Percentiles rank a stretch among this genome's conserved stretches.
These are phyloP conservation scores for Dendrobium nobile DNA, from an alignment of 106 monocot genomes.

Conservation along the genomic window DNA sequence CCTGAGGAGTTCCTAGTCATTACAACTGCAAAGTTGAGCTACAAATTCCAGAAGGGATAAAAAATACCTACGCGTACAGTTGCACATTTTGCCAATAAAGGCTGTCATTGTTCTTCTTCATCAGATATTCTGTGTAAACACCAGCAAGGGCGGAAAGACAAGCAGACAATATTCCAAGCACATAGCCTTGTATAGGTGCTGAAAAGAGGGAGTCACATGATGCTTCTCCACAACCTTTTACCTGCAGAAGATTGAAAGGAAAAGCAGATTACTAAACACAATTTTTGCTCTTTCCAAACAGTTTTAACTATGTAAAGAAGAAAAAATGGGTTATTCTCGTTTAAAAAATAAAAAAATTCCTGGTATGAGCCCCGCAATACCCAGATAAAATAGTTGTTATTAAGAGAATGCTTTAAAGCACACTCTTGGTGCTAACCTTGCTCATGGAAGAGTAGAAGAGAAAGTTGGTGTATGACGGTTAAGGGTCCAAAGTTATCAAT, in stretches of 20 bases:
- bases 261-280: neutral
- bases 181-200: slow-evolving; percentile 80
- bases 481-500: no score
- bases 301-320: neutral
- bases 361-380: neutral
- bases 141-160: slow-evolving; percentile 98
- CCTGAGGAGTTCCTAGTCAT: neutral
- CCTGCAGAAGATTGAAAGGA: slow-evolving; percentile 33
- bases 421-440: neutral
- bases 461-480: no score
- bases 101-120: slow-evolving; percentile 98
- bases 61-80: slow-evolving; percentile 66
- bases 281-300: neutral
- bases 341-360: neutral
- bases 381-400: neutral
- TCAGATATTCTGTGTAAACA: slow-evolving; percentile 90
- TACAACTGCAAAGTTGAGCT: neutral
- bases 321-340: neutral
- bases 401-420: neutral
- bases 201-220: slow-evolving; percentile 82
- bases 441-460: neutral
- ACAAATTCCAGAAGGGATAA: neutral
- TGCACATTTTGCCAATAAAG: slow-evolving; percentile 96
- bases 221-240: slow-evolving; percentile 85
- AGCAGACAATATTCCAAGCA: slow-evolving; percentile 84